Percentiles rank a stretch among this genome's conserved stretches.
phyloP scores from a whole-genome alignment of 768 basidiomycete species.

The Psilocybe cubensis region DNA sequence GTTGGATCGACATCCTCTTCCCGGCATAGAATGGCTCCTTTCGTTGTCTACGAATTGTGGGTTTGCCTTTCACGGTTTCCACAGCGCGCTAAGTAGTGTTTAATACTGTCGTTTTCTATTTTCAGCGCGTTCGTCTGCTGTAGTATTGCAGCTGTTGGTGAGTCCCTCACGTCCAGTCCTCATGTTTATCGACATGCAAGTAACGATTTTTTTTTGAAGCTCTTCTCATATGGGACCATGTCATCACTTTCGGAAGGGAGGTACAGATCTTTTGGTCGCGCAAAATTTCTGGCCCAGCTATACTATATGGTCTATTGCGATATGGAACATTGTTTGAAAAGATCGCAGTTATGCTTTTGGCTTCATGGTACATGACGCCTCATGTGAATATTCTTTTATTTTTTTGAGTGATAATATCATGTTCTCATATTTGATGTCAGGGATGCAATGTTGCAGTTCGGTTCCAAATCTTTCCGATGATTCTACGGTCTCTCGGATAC shows the following conservation, averaged over 20 bases:
- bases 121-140: constrained; percentile 33
- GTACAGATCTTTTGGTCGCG: constrained; percentile 30
- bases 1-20: neutral
- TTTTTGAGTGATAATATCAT: neutral
- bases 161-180: neutral
- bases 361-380: constrained; percentile 35
- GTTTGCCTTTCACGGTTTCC: neutral
- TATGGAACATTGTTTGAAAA: constrained; percentile 36
- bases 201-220: constrained; percentile 17
- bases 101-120: neutral
- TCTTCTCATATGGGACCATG: constrained; percentile 33
- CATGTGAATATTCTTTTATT: constrained; percentile 20
- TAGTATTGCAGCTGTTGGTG: constrained; percentile 33
- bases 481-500: constrained; percentile 30
- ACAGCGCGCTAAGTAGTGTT: neutral
- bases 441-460: constrained; percentile 34
- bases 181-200: neutral
- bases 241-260: constrained; percentile 29
- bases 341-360: constrained; percentile 30
- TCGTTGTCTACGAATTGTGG: constrained; percentile 15
- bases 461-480: constrained; percentile 34
- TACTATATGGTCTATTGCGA: constrained; percentile 28
- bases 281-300: constrained; percentile 29
- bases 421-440: neutral
- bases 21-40: constrained; percentile 8